Evolutionary conservation across 2,329 filamentous ascomycete species (phyloP), one percentile per base, ranked within the genome.

Genomic region (Xylaria sp.): DNA sequence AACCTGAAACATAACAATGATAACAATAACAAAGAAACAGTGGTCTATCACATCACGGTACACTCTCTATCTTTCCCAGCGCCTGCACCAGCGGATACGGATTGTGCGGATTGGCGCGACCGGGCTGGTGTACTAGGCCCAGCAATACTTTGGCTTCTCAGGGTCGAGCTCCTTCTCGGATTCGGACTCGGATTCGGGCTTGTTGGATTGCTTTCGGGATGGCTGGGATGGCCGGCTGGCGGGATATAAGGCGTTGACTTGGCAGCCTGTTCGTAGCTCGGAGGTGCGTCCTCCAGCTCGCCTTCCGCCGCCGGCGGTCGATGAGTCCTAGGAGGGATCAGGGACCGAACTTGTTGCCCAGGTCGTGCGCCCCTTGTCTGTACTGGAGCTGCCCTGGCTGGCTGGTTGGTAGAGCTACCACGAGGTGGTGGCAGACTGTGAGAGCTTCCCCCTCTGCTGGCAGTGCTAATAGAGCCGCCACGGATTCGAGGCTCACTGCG

Each of bases 211-310:
- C 80, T 83, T 4, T 72, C 72, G 8, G 80, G 77, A 65, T 85
- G 82, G 42, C 74, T 82, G 0, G 82, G 83, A 53, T 86, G 81
- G 17, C 83, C 84, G 3, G 77, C 71, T 0, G 83, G 83, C 21
- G 84, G 85, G 9, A 80, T 75, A 64, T 86, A 87, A 2, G 82
- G 79, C 8, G 77, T 75, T 54, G 82, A 78, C 58, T 82, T 80
- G 17, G 83, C 79, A 3, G 84, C 83, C 71, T 87, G 83, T 72
- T 87, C 84, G 68, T 87, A 87, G 11, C 83, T 82, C 1, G 84
- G 84, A 43, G 84, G 84, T 5, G 83, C 83, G 31, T 85, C 83
- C 2, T 84, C 83, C 2, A 75, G 72, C 4, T 71, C 76, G 7
- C 77, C 76, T 4, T 81, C 80, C 0, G 74, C 69, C 37, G 76